These are phyloP conservation scores for Diaporthe vexans DNA, from an alignment of 2,329 filamentous ascomycete species.

Conservation along the genomic window DNA sequence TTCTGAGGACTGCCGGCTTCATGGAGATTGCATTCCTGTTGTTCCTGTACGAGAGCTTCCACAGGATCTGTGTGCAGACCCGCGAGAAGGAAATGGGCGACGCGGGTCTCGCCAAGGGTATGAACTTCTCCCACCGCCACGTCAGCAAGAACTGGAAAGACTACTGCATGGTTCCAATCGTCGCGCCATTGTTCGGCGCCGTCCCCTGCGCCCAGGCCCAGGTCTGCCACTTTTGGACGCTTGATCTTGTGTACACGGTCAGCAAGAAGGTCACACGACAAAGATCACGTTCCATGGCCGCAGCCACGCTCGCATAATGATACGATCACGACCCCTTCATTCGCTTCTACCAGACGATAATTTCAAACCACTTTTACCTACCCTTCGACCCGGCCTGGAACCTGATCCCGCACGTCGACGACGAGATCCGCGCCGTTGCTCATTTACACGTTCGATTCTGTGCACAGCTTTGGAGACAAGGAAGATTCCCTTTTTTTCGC, in stretches of 20 bases:
- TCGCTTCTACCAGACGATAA: conserved; percentile 40
- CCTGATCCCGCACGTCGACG: conserved; percentile 33
- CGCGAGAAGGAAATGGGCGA: conserved; percentile 77
- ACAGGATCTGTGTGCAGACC: conserved; percentile 70
- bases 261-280: conserved; percentile 76
- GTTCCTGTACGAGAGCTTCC: conserved; percentile 77
- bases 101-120: conserved; percentile 73
- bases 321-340: conserved; percentile 34
- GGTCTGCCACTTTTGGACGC: conserved; percentile 78
- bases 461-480: conserved; percentile 42
- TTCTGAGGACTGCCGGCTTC: conserved; percentile 73
- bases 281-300: conserved; percentile 59
- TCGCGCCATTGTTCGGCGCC: conserved; percentile 77
- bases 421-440: conserved; percentile 36
- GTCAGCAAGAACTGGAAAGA: conserved; percentile 71
- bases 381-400: conserved; percentile 39
- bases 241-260: conserved; percentile 78
- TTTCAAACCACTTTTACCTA: conserved; percentile 27
- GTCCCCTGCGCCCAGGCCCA: conserved; percentile 78
- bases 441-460: conserved; percentile 42
- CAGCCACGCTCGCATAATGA: conserved; percentile 43
- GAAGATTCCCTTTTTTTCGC: conserved; percentile 39
- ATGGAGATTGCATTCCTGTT: conserved; percentile 74
- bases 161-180: conserved; percentile 75
- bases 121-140: conserved; percentile 74